phyloP scores from a whole-genome alignment of 1,284 basidiomycete genomes.

The Cryptococcus sp. region DNA sequence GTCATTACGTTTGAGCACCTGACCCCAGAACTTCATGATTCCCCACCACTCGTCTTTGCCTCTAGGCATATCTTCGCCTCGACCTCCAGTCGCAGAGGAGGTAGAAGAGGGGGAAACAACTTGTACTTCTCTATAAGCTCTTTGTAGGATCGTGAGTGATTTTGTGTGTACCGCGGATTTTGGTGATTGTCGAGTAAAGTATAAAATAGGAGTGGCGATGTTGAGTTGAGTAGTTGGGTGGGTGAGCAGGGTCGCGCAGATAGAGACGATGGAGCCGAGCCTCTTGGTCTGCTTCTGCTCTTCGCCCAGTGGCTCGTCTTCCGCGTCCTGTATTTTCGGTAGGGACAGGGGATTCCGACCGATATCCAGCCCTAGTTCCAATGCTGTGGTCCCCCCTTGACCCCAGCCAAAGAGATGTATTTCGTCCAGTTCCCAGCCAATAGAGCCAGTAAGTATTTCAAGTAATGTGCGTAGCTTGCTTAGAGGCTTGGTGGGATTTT shows the following conservation, averaged over 20 bases:
- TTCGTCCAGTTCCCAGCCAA: conserved; percentile 65
- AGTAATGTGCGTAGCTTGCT: conserved; percentile 58
- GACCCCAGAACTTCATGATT: conserved; percentile 84
- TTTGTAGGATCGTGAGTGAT: conserved; percentile 58
- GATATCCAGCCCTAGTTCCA: conserved; percentile 62
- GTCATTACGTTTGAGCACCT: conserved; percentile 60
- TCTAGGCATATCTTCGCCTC: conserved; percentile 68
- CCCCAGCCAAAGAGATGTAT: conserved; percentile 89
- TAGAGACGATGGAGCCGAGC: conserved; percentile 67
- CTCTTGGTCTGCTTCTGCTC: conserved; percentile 6
- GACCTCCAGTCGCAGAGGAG: conserved; percentile 38
- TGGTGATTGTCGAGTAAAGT: conserved; percentile 60
- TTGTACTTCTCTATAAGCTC: conserved; percentile 60
- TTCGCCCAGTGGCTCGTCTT: neutral
- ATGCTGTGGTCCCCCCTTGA: conserved; percentile 79
- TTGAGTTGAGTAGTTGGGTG: conserved; percentile 67
- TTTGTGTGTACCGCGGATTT: conserved; percentile 52
- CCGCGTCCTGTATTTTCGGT: neutral
- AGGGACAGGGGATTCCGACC: conserved; percentile 15
- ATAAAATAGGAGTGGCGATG: conserved; percentile 60
- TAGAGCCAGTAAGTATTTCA: conserved; percentile 58
- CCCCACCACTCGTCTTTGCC: conserved; percentile 76
- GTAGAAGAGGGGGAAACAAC: conserved; percentile 47
- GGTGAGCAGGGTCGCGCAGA: conserved; percentile 72
- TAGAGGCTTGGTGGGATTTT: conserved; percentile 64